Percentiles rank a stretch among this genome's conserved stretches.
These are phyloP conservation scores for Centrapalus pauciflorus DNA, from an alignment of 129 eudicot species.

Conservation along the genomic window DNA sequence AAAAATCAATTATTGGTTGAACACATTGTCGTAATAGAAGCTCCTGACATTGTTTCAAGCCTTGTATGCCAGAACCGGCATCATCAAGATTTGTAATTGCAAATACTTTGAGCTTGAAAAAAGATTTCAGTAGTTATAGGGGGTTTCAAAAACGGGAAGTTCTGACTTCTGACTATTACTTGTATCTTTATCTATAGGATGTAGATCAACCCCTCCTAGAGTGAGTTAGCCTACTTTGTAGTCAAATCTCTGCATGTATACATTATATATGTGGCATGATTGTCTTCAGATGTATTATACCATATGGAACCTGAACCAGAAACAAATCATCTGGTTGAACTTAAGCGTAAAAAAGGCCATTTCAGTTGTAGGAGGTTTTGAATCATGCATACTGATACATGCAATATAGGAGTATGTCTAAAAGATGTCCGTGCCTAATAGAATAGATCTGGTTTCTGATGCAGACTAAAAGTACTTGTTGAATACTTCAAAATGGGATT, in stretches of 20 bases:
- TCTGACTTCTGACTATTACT: no score
- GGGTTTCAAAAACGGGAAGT: background rate
- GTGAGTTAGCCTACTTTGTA: no score
- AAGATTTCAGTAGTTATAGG: background rate
- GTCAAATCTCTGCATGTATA: no score
- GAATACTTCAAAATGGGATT: constrained; percentile 92
- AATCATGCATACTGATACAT: background rate
- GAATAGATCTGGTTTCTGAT: constrained; percentile 1
- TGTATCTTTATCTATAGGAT: no score
- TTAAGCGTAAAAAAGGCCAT: background rate
- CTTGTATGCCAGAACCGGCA: background rate
- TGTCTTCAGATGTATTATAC: background rate
- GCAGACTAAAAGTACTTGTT: constrained; percentile 66
- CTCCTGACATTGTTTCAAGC: background rate
- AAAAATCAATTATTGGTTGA: background rate
- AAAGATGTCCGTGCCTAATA: background rate
- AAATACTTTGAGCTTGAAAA: background rate
- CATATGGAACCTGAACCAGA: background rate
- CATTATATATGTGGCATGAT: background rate
- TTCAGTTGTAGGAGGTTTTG: background rate
- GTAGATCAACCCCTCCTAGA: no score
- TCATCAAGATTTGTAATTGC: background rate
- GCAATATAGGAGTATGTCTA: background rate
- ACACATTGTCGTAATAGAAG: background rate
- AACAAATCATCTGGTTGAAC: background rate